Evolutionary conservation across 164 flowering plant genomes (phyloP), one percentile per base, ranked within the genome.

Genomic region (Platanus orientalis): DNA sequence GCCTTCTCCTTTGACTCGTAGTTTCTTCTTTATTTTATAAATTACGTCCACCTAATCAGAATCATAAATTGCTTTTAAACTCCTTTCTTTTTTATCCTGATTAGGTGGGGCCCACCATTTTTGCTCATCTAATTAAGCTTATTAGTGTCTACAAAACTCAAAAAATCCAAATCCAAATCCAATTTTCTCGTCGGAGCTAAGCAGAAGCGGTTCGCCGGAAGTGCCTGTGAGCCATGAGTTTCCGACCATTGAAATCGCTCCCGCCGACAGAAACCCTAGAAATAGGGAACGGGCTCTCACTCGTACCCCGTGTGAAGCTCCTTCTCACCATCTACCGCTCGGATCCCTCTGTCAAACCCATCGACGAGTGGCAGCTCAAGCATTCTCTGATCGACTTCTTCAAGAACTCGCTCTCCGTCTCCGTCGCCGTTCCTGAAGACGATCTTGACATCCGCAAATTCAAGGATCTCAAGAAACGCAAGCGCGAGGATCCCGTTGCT

Each of bases 301-400:
- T 89, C 27, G 54, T 72, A 19, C 93, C 91, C 5, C 86, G 98
- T 64, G 51, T 89, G 67, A 84, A 75, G 73, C 85, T 89, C 63
- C 76, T 60, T 26, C 80, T 89, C 59, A 84, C 88, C 26, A 48
- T 92, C 71, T 71, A 76, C 73, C 89, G 92, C 11, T 36, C 84
- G 1, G 84, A 83, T 68, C 71, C 80, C 45, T 79, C 86, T 17
- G 83, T 80, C 4, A 81, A 74, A 39, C 87, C 92, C 50, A 61
- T 89, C 68, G 95, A 89, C 77, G 90, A 87, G 45, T 90, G 96
- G 98, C 78, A 80, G 67, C 77, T 90, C 72, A 88, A 83, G 63
- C 80, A 76, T 52, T 72, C 97, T 4, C 78, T 90, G 28, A 73
- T 84, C 62, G 82, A 82, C 48, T 92, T 82, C 78, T 80, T 86